Evolutionary conservation across 2,329 filamentous ascomycete species (phyloP), one percentile per base, ranked within the genome.

Genomic region (Fusarium sp.): DNA sequence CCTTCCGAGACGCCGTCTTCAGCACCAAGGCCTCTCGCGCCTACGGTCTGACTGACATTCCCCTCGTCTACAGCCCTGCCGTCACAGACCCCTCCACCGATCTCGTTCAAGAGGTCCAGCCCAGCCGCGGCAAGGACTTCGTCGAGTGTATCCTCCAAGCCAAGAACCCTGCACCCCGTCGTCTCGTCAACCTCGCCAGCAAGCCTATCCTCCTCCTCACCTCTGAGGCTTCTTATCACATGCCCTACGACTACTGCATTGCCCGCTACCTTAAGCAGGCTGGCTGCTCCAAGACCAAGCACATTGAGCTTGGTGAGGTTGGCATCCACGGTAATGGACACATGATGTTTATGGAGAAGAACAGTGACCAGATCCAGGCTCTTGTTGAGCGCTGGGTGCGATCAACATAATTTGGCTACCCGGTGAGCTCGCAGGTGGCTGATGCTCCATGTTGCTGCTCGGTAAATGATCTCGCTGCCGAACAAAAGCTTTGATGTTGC

Each of bases 21-120:
- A n/a, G 49, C 43, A 81, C 74, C 25, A 75, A 67, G 2, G 67
- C 81, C 0, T 77, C 80, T 4, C 78, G 83, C 2, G 72, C 80
- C 6, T 89, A 82, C 72, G 88, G 87, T 9, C 72, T 89, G 21
- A 83, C 86, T 5, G 82, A 86, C 52, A 82, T 86, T 25, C 83
- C 85, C 1, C 62, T 90, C 23, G 83, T 81, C 1, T 89, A 87
- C 73, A 78, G 77, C 3, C 87, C 87, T 4, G 74, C 82, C 1
- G 82, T 76, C 30, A 60, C 60, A 1, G 61, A 76, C 19, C 74
- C 74, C 5, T 38, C 37, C 7, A 66, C 59, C 5, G 74, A 76
- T 4, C 69, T 76, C 21, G 60, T 75, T 16, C 46, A 75, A 47
- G 21, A 66, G 19, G 62, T 60, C 8, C 60, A 68, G n/a, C 21